These are phyloP conservation scores for Tricholoma saponaceum DNA, from an alignment of 768 basidiomycete species.

Conservation along the genomic window DNA sequence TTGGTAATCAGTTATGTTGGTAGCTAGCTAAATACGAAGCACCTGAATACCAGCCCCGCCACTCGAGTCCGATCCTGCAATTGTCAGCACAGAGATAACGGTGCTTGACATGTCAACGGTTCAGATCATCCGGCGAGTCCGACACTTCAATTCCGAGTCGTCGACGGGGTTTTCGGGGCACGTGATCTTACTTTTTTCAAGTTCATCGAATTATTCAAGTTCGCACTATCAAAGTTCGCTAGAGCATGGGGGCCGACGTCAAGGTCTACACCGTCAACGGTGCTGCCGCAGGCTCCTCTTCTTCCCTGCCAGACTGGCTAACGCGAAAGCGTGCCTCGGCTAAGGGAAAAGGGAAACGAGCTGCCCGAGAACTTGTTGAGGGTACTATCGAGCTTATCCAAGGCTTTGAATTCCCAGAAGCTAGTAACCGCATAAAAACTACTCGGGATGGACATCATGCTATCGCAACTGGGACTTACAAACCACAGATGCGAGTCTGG, in stretches of 20 bases:
- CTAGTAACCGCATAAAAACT: slow-evolving; percentile 86
- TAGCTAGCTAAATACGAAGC: slow-evolving; percentile 9
- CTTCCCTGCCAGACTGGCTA: slow-evolving; percentile 94
- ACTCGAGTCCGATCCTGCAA: slow-evolving; percentile 78
- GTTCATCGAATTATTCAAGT: background rate
- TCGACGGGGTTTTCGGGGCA: background rate
- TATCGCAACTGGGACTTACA: slow-evolving; percentile 95
- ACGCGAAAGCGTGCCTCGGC: slow-evolving; percentile 61
- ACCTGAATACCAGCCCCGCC: slow-evolving; percentile 93
- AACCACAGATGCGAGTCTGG: slow-evolving; percentile 95
- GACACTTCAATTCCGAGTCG: background rate
- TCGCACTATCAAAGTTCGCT: background rate
- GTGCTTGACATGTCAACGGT: background rate
- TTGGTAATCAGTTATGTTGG: background rate
- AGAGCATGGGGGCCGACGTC: slow-evolving; percentile 33
- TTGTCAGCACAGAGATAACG: slow-evolving; percentile 48
- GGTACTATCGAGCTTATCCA: slow-evolving; percentile 90
- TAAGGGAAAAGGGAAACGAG: slow-evolving; percentile 64
- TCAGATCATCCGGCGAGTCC: too few relatives aligned
- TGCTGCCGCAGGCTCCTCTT: slow-evolving; percentile 79
- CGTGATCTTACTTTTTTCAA: background rate
- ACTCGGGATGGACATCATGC: slow-evolving; percentile 91
- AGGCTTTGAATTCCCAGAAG: slow-evolving; percentile 96
- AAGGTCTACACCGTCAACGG: slow-evolving; percentile 98
- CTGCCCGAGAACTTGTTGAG: slow-evolving; percentile 68